Evolutionary conservation across 1,139 yeast genomes (phyloP), one percentile per base, ranked within the genome.

Genomic region (Diutina neorugosa): DNA sequence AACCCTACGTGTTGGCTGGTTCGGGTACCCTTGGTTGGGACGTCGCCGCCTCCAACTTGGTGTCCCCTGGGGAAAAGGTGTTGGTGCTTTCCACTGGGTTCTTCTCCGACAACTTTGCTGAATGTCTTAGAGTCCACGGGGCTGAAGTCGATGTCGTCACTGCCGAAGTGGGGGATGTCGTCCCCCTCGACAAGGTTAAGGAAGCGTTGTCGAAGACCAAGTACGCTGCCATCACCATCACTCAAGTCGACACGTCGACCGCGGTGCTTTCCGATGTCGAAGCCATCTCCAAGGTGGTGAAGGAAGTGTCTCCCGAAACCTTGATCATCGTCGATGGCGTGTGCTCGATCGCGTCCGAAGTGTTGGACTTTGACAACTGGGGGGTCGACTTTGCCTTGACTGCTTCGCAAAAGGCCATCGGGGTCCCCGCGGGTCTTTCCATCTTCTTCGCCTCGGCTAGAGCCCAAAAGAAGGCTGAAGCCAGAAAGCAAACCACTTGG

Each of bases 1-100:
- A 88, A 70, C 89, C 93, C 7, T 78, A 86, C 59, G 87, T 91
- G 20, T 67, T 91, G 57, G 78, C 96, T 4, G 98, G 97, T 44
- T 86, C 96, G 2, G 98, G 98, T 55, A 89, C 98, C 44, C 77
- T 91, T 54, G 98, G 98, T 37, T 91, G 97, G 96, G 98, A 91
- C 64, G 74, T 91, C 57, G 85, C 82, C 51, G 95, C 86, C 44
- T 77, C 96, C 44, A 91, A 91, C 68, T 74, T 90, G 62, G 66
- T 89, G 54, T 73, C 71, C 57, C 72, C 75, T n/a, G 88, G 85
- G 55, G 85, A 80, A 51, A 77, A 82, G 53, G 95, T 83, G 7
- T 77, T 91, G 61, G 89, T 90, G 27, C 75, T 91, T 59, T 84
- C 94, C 54, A 90, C 98, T n/a, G 98, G 97, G 5, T 91, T 84